Conservation (phyloP, 176 grass and related monocot genomes). For the Coix lacrymajobi region DNA sequence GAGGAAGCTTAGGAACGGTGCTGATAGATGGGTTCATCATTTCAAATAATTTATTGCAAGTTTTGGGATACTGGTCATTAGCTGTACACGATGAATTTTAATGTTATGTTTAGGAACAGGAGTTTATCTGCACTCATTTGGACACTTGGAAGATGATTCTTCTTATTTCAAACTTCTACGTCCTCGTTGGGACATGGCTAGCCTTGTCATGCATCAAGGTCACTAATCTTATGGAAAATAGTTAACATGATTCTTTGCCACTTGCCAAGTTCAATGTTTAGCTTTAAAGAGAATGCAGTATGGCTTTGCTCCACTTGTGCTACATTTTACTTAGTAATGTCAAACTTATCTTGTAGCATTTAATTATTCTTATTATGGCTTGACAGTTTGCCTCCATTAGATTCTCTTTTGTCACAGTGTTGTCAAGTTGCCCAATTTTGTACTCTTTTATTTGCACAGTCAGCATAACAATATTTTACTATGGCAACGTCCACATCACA, state of each 20-base stretch:
- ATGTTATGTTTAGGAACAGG: background rate
- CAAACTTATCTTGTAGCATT: background rate
- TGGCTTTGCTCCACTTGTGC: background rate
- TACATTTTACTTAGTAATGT: background rate
- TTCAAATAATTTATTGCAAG: background rate
- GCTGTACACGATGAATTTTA: background rate
- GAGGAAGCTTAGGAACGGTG: background rate
- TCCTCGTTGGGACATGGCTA: background rate
- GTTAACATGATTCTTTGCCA: background rate
- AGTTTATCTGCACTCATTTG: background rate
- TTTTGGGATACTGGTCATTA: background rate
- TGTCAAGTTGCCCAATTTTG: background rate
- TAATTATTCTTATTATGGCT: background rate
- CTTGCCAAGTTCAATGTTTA: background rate
- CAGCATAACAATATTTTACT: constrained; percentile 1
- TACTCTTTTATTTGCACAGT: constrained; percentile 8
- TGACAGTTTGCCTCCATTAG: background rate
- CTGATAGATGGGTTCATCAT: background rate
- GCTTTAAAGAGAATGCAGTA: background rate
- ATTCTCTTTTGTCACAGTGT: background rate
- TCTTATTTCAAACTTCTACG: constrained; percentile 2
- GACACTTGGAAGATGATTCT: background rate
- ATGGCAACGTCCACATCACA: background rate
- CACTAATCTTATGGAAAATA: background rate
- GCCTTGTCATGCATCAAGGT: background rate